These are phyloP conservation scores for Talaromyces adpressus DNA, from an alignment of 495 filamentous ascomycete genomes.

Conservation along the genomic window DNA sequence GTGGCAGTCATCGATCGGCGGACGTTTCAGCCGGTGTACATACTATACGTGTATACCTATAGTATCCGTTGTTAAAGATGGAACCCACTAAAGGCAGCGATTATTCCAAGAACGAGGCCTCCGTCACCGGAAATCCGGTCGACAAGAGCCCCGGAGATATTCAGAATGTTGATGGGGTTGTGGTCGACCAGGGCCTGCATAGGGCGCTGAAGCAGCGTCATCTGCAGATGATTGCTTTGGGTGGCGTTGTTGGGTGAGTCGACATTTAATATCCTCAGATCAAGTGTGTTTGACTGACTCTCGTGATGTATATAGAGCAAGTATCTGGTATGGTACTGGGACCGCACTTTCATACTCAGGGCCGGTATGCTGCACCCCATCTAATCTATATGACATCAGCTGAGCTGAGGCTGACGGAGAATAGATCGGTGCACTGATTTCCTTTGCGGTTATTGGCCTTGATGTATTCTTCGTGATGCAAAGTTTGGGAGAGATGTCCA, in stretches of 20 bases:
- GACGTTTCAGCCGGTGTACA: not conserved
- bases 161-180: slow-evolving; percentile 9
- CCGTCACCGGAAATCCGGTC: not conserved
- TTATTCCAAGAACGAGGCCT: not conserved
- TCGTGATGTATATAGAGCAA: slow-evolving; percentile 22
- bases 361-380: not conserved
- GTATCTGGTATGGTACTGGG: slow-evolving; percentile 15
- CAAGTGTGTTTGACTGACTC: not conserved
- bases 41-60: not conserved
- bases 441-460: slow-evolving; percentile 29
- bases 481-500: slow-evolving; percentile 38
- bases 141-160: not conserved
- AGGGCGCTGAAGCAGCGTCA: slow-evolving; percentile 23
- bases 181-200: slow-evolving; percentile 21
- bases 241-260: slow-evolving; percentile 24
- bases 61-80: not conserved
- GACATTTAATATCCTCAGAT: slow-evolving; percentile 13
- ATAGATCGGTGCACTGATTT: slow-evolving; percentile 36
- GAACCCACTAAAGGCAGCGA: not conserved
- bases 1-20: not conserved
- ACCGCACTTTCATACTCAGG: slow-evolving; percentile 7
- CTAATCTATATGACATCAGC: not conserved
- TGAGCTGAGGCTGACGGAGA: slow-evolving; percentile 10
- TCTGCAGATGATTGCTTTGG: slow-evolving; percentile 27
- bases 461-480: slow-evolving; percentile 31